Percentiles rank a stretch among this genome's conserved stretches.
phyloP scores from a whole-genome alignment of 2,329 filamentous ascomycete genomes.

The Pleomassaria siparia region DNA sequence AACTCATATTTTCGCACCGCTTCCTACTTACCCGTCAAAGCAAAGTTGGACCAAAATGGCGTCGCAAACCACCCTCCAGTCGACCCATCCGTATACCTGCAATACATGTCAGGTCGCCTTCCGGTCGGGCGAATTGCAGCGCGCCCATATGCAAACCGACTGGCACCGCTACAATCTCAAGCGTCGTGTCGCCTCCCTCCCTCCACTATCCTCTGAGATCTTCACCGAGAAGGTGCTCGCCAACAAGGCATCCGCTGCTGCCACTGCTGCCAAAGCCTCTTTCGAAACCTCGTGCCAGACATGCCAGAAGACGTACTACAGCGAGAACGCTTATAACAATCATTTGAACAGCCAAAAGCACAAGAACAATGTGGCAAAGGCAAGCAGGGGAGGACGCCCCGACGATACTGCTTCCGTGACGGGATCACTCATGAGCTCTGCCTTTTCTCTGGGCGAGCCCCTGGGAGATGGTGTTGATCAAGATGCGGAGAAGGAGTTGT shows the following conservation, averaged over 20 bases:
- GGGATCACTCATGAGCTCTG: conserved; percentile 79
- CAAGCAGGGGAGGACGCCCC: conserved; percentile 38
- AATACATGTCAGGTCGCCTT: conserved; percentile 98
- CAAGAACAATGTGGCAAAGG: conserved; percentile 63
- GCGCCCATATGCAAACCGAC: conserved; percentile 95
- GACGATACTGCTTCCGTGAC: conserved; percentile 66
- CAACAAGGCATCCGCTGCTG: conserved; percentile 80
- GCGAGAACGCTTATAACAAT: conserved; percentile 93
- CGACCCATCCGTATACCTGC: conserved; percentile 85
- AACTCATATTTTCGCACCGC: neutral
- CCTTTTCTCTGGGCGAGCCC: conserved; percentile 86
- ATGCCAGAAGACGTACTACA: conserved; percentile 93
- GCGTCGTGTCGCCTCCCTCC: conserved; percentile 84
- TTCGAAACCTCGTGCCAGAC: conserved; percentile 81
- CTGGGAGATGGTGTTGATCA: conserved; percentile 62
- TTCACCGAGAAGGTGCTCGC: conserved; percentile 96
- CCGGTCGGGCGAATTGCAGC: conserved; percentile 87
- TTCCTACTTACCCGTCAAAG: neutral
- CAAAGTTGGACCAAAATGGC: conserved; percentile 25
- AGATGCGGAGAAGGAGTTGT: conserved; percentile 73
- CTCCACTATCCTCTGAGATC: conserved; percentile 85
- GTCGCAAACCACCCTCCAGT: conserved; percentile 35
- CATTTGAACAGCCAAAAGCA: conserved; percentile 92
- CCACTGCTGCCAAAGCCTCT: conserved; percentile 82
- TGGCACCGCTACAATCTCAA: conserved; percentile 99